phyloP scores from a whole-genome alignment of 116 monocot species.

The Papilionanthe hybrid region DNA sequence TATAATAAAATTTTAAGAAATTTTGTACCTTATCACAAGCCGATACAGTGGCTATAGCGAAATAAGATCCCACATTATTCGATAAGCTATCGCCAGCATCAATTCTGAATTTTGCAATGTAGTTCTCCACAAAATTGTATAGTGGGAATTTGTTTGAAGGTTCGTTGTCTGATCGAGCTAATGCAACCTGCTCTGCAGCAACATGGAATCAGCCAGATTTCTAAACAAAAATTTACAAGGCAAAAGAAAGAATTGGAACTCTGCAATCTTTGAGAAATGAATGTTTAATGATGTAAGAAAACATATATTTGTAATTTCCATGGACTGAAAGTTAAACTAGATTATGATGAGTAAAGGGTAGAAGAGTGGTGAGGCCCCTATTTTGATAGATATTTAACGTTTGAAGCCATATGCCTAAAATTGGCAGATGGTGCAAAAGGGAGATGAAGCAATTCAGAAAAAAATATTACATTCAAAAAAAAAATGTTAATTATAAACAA shows the following conservation, averaged over 20 bases:
- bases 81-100: constrained; percentile 14
- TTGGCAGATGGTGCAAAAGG: no score
- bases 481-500: no score
- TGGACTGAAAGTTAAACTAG: background rate
- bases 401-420: no score
- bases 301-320: background rate
- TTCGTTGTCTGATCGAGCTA: constrained; percentile 26
- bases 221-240: background rate
- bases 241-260: background rate
- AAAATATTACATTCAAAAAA: no score
- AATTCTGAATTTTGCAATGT: constrained; percentile 25
- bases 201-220: background rate
- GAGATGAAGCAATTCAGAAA: no score
- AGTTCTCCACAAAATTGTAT: constrained; percentile 33
- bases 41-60: constrained; percentile 63
- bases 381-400: no score
- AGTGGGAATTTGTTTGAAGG: constrained; percentile 29
- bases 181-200: constrained; percentile 43
- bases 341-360: no score
- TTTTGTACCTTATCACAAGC: constrained; percentile 51
- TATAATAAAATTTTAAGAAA: background rate
- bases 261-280: background rate
- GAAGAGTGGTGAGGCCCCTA: no score
- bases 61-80: constrained; percentile 41
- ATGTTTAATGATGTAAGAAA: background rate